Base-by-base conservation (phyloP, 2,329 filamentous ascomycete genomes). In the Penicillium paneum region DNA sequence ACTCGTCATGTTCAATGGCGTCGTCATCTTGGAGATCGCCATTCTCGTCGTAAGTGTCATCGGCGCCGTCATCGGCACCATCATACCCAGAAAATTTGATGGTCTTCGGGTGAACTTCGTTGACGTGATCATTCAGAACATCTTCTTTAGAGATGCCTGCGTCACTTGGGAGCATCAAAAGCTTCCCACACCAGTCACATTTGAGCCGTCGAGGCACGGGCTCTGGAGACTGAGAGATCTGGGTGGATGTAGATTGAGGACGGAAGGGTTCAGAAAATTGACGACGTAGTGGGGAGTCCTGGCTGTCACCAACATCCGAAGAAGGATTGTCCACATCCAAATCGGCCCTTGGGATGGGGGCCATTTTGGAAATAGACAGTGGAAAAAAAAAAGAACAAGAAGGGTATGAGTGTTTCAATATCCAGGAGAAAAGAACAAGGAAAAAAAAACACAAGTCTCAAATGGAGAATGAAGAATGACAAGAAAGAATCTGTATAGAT, bases 251-350 rank as follows among this genome's bases (percentile, higher is more conserved):
- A 57, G 70, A 71, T 17, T 60, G 66, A 36, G 67, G 60, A 43
- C 67, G 66, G 45, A 69, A 59, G 46, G 70, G 70, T 48, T 75
- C 72, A 57, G 72, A 74, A 56, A 72, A 72, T 62, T 72, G 71
- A 62, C 71, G 71, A 61, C 65, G 68, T 51, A 71, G 57, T 15
- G 69, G 65, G 44, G 71, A 74, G 55, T 70, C 70, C 60, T 68
- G 68, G 56, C 69, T 71, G 59, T 69, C 67, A 50, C 61, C 69
- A 60, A 71, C 61, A 54, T 71, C 68, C 29, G 71, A 71, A 54
- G 69, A 71, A 65, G 64, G 70, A 52, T 67, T 70, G 51, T 72
- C 68, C 55, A 67, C 62, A 42, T 73, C 71, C 51, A 71, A 54
- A 61, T 72, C 67, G 52, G 61, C 64, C 52, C 69, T 67, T 42